A percentile compares a stretch with the other conserved stretches of the same genome.
These are phyloP conservation scores for Pachysandra terminalis DNA, from an alignment of 164 flowering plant genomes.

Conservation along the genomic window DNA sequence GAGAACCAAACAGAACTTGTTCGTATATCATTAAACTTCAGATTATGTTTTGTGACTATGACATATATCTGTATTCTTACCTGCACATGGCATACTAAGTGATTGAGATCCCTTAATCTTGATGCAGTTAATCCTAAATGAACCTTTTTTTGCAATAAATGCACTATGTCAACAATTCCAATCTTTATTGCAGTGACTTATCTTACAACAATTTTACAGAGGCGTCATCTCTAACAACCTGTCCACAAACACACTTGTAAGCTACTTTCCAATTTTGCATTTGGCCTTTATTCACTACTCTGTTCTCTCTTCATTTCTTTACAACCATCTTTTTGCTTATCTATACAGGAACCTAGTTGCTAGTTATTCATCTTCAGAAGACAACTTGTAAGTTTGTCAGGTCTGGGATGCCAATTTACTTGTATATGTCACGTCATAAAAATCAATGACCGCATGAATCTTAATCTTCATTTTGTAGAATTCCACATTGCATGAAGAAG, in stretches of 20 bases:
- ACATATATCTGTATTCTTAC: not conserved
- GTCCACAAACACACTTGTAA: not conserved
- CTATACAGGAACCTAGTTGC: constrained; percentile 52
- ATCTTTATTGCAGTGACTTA: constrained; percentile 56
- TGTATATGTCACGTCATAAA: constrained; percentile 13
- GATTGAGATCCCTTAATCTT: not conserved
- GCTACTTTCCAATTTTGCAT: not conserved
- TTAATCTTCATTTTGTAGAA: constrained; percentile 22
- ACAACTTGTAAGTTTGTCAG: constrained; percentile 40
- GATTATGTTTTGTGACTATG: not conserved
- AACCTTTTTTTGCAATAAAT: not conserved
- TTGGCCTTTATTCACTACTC: not conserved
- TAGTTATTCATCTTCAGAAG: constrained; percentile 29
- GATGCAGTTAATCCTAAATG: not conserved
- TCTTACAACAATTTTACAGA: constrained; percentile 69
- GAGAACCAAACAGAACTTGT: constrained; percentile 34
- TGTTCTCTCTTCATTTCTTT: not conserved
- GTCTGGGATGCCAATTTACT: not conserved
- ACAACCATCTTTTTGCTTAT: not conserved
- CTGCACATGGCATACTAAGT: too few species aligned
- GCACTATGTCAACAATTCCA: not conserved
- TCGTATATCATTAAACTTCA: constrained; percentile 19
- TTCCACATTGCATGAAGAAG: constrained; percentile 58
- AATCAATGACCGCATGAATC: not conserved
- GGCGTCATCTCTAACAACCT: not conserved